Conservation (phyloP, 73 alveolate species). For the Diophrys appendiculata region DNA sequence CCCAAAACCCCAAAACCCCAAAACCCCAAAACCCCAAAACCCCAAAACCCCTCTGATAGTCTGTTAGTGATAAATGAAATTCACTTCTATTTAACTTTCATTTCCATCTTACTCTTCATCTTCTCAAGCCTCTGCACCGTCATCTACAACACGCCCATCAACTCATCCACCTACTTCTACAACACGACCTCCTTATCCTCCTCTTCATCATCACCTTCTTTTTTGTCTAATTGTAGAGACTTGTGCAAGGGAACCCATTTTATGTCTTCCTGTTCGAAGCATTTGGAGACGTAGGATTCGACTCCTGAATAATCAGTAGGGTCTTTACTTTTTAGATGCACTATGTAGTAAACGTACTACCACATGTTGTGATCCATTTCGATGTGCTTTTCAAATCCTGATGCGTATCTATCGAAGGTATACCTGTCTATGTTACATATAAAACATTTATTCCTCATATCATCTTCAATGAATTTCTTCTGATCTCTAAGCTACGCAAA, state of each 20-base stretch:
- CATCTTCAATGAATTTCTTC: slow-evolving; percentile 68
- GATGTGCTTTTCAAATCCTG: slow-evolving; percentile 36
- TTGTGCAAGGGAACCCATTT: slow-evolving; percentile 32
- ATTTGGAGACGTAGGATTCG: slow-evolving; percentile 36
- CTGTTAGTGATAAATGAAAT: too few relatives aligned
- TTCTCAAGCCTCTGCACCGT: too few relatives aligned
- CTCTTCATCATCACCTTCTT: too few relatives aligned
- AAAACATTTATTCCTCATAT: slow-evolving; percentile 76
- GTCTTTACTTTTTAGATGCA: slow-evolving; percentile 40
- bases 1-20: too few relatives aligned
- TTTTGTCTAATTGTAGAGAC: slow-evolving; percentile 4
- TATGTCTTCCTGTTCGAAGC: slow-evolving; percentile 19
- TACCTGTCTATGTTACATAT: slow-evolving; percentile 75
- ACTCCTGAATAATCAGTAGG: slow-evolving; percentile 55
- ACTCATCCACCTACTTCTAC: too few relatives aligned
- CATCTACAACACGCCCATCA: too few relatives aligned
- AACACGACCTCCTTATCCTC: too few relatives aligned
- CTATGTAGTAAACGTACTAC: slow-evolving; percentile 39
- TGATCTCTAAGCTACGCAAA: slow-evolving; percentile 77
- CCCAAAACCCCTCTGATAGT: too few relatives aligned
- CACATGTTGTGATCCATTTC: slow-evolving; percentile 43
- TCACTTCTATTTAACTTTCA: too few relatives aligned
- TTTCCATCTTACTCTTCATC: too few relatives aligned
- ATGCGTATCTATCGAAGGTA: slow-evolving; percentile 30
- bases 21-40: too few relatives aligned